phyloP scores from a whole-genome alignment of 1,284 basidiomycete species.

The Sporisorium graminicola region DNA sequence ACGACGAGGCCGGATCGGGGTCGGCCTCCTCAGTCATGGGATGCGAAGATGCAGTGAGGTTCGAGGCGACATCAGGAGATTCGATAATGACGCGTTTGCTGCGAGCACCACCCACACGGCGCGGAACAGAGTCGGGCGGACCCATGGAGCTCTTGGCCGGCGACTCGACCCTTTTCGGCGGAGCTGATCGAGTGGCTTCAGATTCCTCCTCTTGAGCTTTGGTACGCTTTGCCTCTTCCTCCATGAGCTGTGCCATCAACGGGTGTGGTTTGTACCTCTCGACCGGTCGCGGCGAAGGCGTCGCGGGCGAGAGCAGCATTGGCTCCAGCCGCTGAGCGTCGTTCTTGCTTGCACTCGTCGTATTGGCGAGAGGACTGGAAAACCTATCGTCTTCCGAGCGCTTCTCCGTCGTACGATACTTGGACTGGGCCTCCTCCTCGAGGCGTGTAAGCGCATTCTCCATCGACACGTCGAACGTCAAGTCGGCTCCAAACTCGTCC shows the following conservation, averaged over 20 bases:
- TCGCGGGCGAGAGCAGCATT: slow-evolving; percentile 4
- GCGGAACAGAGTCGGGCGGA: slow-evolving; percentile 43
- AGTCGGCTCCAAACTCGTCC: slow-evolving; percentile 25
- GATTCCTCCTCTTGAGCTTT: background rate
- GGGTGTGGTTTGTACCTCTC: slow-evolving; percentile 10
- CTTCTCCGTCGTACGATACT: background rate
- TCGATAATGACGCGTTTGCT: slow-evolving; percentile 25
- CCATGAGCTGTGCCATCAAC: slow-evolving; percentile 15
- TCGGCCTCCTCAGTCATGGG: slow-evolving; percentile 11
- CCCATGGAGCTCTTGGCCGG: slow-evolving; percentile 41
- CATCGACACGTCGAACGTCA: slow-evolving; percentile 31
- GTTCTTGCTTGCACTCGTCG: background rate
- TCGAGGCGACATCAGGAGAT: slow-evolving; percentile 20
- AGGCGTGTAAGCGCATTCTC: slow-evolving; percentile 20
- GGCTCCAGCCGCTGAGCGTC: background rate
- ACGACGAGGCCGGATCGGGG: slow-evolving; percentile 21
- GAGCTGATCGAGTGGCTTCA: slow-evolving; percentile 1
- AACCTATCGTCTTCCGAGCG: background rate
- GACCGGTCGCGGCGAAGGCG: background rate
- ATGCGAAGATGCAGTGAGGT: background rate
- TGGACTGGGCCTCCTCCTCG: slow-evolving; percentile 28
- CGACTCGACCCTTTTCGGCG: slow-evolving; percentile 12
- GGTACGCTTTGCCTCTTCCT: slow-evolving; percentile 3
- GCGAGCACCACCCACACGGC: slow-evolving; percentile 23
- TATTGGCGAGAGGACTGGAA: background rate